A percentile compares a stretch with the other conserved stretches of the same genome.
Evolutionary conservation across 108 stramenopile species (phyloP).

Genomic region (Cyclostephanos invisitatus): DNA sequence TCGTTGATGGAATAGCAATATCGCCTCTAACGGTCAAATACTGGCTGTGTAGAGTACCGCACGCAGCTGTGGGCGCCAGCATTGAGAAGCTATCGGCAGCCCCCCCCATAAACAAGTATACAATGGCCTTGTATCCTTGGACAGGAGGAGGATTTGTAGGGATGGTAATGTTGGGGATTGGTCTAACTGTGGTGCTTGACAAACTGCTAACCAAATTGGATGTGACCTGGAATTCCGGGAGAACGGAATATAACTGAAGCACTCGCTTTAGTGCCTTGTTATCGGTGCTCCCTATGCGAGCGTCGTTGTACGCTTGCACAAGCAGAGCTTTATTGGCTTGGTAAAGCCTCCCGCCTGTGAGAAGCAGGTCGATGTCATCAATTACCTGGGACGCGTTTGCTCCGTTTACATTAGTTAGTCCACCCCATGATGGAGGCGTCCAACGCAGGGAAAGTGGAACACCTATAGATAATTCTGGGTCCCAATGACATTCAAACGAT

Average conservation of each 20-base stretch:
- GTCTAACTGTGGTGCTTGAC: not conserved
- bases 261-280: slow-evolving; percentile 13
- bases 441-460: slow-evolving; percentile 20
- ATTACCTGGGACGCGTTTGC: slow-evolving; percentile 14
- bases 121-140: slow-evolving; percentile 50
- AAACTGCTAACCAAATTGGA: slow-evolving; percentile 15
- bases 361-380: slow-evolving; percentile 44
- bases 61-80: slow-evolving; percentile 27
- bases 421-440: slow-evolving; percentile 37
- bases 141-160: slow-evolving; percentile 25
- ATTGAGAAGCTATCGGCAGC: slow-evolving; percentile 37
- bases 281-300: slow-evolving; percentile 7
- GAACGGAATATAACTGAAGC: slow-evolving; percentile 12
- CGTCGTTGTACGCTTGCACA: slow-evolving; percentile 14
- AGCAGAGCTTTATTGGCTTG: slow-evolving; percentile 19
- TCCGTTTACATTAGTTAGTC: slow-evolving; percentile 20
- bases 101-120: slow-evolving; percentile 44
- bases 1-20: slow-evolving; percentile 19
- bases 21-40: slow-evolving; percentile 29
- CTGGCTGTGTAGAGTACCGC: slow-evolving; percentile 20
- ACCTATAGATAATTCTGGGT: not conserved
- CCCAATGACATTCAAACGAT: slow-evolving; percentile 12
- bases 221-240: slow-evolving; percentile 54
- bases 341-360: slow-evolving; percentile 40
- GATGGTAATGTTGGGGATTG: slow-evolving; percentile 7